These are phyloP conservation scores for Trichosporon sp. DNA, from an alignment of 1,284 basidiomycete species.

Conservation along the genomic window DNA sequence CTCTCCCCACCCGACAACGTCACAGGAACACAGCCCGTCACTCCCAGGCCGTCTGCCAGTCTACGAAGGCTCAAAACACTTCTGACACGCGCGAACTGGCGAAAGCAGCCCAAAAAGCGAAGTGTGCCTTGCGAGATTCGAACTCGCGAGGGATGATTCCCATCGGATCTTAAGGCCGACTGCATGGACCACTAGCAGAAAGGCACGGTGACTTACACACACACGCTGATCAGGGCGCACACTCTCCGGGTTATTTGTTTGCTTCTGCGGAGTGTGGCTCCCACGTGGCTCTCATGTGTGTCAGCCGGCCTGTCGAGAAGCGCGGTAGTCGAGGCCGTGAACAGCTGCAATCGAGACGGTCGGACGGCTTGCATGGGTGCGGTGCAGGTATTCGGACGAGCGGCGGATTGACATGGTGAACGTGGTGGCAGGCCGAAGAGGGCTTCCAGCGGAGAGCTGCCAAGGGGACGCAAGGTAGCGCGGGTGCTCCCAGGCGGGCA, in stretches of 20 bases:
- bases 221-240: neutral
- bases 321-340: too few relatives aligned
- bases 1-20: neutral
- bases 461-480: too few relatives aligned
- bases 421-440: too few relatives aligned
- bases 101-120: neutral
- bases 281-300: too few relatives aligned
- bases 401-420: too few relatives aligned
- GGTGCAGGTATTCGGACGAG: too few relatives aligned
- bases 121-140: constrained; percentile 6
- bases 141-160: constrained; percentile 6
- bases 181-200: constrained; percentile 6
- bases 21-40: neutral
- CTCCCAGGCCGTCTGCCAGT: neutral
- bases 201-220: neutral
- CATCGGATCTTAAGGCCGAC: constrained; percentile 7
- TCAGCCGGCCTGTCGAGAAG: too few relatives aligned
- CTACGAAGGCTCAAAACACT: neutral
- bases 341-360: too few relatives aligned
- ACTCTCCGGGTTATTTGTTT: neutral
- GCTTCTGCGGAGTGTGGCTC: too few relatives aligned
- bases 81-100: neutral
- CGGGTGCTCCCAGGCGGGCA: too few relatives aligned
- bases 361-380: too few relatives aligned
- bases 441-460: too few relatives aligned